Percentiles rank a stretch among this genome's conserved stretches.
phyloP scores from a whole-genome alignment of 164 flowering plant genomes.

The Berberis thunbergii region DNA sequence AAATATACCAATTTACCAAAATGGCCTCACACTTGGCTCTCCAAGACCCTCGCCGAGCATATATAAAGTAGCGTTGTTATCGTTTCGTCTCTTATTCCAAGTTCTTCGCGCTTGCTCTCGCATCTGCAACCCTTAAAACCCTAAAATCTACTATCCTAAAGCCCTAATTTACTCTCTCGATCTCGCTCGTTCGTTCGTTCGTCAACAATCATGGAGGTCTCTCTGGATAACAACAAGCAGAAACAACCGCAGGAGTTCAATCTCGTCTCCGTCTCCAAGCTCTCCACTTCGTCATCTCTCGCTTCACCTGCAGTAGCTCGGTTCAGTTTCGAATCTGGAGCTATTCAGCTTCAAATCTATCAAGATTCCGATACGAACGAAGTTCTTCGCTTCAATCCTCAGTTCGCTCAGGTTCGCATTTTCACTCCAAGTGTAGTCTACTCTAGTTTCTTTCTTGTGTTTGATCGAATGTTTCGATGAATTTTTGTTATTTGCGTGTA shows the following conservation, averaged over 20 bases:
- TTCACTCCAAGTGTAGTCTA: not conserved
- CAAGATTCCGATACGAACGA: conserved; percentile 23
- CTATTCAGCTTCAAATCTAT: conserved; percentile 37
- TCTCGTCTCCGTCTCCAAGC: conserved; percentile 40
- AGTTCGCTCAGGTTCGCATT: conserved; percentile 37
- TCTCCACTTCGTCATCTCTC: conserved; percentile 24
- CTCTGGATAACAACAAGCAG: conserved; percentile 27
- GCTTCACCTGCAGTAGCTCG: conserved; percentile 33
- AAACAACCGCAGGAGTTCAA: conserved; percentile 32
- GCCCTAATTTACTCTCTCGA: not conserved
- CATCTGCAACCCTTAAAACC: conserved; percentile 1
- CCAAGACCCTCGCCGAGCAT: too few relatives aligned
- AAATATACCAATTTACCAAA: too few relatives aligned
- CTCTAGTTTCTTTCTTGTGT: not conserved
- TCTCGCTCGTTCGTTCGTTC: too few relatives aligned
- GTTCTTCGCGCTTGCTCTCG: not conserved
- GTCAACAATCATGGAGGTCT: conserved; percentile 29
- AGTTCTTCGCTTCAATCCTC: conserved; percentile 32
- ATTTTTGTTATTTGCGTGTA: not conserved
- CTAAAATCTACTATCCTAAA: conserved; percentile 1
- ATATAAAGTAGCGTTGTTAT: not conserved
- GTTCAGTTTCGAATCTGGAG: conserved; percentile 31
- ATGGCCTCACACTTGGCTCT: too few relatives aligned
- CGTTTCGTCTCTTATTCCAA: not conserved
- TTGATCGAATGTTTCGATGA: too few relatives aligned